Evolutionary conservation across 2,329 filamentous ascomycete species (phyloP).

Genomic region (Ophiostoma quercus): DNA sequence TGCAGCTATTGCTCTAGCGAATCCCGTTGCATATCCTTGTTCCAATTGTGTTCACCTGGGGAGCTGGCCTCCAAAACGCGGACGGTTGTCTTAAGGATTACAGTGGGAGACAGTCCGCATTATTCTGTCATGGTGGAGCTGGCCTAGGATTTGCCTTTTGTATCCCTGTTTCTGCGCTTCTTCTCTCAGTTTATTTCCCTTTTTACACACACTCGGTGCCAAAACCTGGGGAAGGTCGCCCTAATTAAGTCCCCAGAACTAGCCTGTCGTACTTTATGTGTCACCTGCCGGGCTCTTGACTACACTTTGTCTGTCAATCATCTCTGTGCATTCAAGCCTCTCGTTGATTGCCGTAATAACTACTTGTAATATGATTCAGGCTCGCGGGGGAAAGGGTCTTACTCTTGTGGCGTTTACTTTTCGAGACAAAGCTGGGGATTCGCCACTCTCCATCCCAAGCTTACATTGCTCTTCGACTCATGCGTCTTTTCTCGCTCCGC

Average conservation of each 20-base stretch:
- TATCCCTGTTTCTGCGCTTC: neutral
- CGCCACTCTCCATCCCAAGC: neutral
- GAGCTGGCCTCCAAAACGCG: neutral
- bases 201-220: neutral
- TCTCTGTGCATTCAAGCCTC: neutral
- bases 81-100: too few species aligned
- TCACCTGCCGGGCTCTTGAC: neutral
- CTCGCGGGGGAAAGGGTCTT: neutral
- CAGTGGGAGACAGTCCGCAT: too few species aligned
- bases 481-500: neutral
- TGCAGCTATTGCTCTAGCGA: neutral
- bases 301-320: neutral
- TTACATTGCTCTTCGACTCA: neutral
- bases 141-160: neutral
- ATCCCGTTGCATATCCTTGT: neutral
- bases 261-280: neutral
- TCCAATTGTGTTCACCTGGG: neutral
- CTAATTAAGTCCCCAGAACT: neutral
- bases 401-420: neutral
- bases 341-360: slow-evolving; percentile 1
- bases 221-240: neutral
- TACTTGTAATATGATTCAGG: neutral
- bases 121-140: too few species aligned
- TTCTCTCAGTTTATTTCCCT: neutral
- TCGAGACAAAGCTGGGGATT: neutral